These are phyloP conservation scores for Amylocarpus encephaloides DNA, from an alignment of 2,329 filamentous ascomycete genomes.

Conservation along the genomic window DNA sequence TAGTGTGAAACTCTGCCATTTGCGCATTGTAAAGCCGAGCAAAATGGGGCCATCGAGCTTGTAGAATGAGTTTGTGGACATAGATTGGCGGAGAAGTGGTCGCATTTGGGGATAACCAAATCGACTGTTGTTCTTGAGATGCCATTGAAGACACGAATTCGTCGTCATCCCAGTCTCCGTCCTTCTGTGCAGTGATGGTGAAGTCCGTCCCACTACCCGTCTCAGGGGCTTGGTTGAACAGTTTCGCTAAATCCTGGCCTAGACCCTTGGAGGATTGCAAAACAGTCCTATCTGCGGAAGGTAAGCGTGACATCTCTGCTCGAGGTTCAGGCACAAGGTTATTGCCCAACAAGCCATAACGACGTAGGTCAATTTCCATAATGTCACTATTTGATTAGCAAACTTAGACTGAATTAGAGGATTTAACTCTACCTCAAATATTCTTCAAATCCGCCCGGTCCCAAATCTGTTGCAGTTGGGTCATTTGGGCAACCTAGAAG, in stretches of 20 bases:
- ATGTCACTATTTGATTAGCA: slow-evolving; percentile 50
- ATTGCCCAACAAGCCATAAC: slow-evolving; percentile 85
- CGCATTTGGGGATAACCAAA: slow-evolving; percentile 55
- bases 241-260: slow-evolving; percentile 75
- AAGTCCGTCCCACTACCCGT: slow-evolving; percentile 85
- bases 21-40: slow-evolving; percentile 83
- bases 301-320: slow-evolving; percentile 43
- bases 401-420: neutral
- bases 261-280: slow-evolving; percentile 60
- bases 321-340: slow-evolving; percentile 53
- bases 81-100: slow-evolving; percentile 79
- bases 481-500: slow-evolving; percentile 87
- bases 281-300: slow-evolving; percentile 37
- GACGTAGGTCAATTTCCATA: slow-evolving; percentile 84
- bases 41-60: slow-evolving; percentile 96
- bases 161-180: slow-evolving; percentile 63
- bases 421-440: slow-evolving; percentile 55
- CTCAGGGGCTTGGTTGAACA: slow-evolving; percentile 83
- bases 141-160: slow-evolving; percentile 45
- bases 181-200: slow-evolving; percentile 78
- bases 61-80: slow-evolving; percentile 89
- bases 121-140: slow-evolving; percentile 36
- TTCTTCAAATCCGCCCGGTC: slow-evolving; percentile 71
- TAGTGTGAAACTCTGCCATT: slow-evolving; percentile 96
- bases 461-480: slow-evolving; percentile 55